phyloP scores from a whole-genome alignment of 768 basidiomycete genomes.

The Russula virescens region DNA sequence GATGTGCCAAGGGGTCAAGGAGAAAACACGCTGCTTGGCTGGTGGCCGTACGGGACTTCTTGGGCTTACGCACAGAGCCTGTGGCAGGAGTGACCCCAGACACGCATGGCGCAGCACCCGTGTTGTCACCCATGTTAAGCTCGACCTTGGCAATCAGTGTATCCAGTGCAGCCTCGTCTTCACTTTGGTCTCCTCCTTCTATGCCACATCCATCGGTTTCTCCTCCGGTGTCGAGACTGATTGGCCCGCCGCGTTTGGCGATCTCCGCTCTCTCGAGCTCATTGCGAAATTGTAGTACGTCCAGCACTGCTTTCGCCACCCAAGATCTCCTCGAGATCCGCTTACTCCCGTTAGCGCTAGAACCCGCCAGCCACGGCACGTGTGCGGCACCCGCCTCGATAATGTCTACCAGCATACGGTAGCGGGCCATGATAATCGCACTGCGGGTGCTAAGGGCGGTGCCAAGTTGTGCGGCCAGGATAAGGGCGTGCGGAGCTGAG shows the following conservation, averaged over 20 bases:
- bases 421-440: constrained; percentile 58
- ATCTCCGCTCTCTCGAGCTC: constrained; percentile 48
- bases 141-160: neutral
- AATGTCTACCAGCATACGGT: constrained; percentile 57
- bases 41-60: constrained; percentile 32
- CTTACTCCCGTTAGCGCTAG: constrained; percentile 40
- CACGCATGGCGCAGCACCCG: neutral
- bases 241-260: constrained; percentile 29
- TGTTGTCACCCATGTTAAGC: neutral
- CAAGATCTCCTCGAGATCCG: constrained; percentile 50
- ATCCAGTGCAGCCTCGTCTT: constrained; percentile 10
- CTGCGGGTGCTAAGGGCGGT: constrained; percentile 51
- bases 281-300: constrained; percentile 63
- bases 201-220: constrained; percentile 30
- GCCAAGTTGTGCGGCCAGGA: constrained; percentile 37
- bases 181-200: neutral
- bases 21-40: constrained; percentile 50
- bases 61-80: constrained; percentile 29
- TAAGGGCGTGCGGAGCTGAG: constrained; percentile 5
- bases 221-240: constrained; percentile 37
- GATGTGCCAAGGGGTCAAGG: constrained; percentile 47
- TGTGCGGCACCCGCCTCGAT: constrained; percentile 53
- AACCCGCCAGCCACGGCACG: constrained; percentile 62
- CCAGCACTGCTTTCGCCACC: constrained; percentile 62
- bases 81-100: neutral